phyloP scores from a whole-genome alignment of 345 rosid genomes.

The Aquilaria sinensis region DNA sequence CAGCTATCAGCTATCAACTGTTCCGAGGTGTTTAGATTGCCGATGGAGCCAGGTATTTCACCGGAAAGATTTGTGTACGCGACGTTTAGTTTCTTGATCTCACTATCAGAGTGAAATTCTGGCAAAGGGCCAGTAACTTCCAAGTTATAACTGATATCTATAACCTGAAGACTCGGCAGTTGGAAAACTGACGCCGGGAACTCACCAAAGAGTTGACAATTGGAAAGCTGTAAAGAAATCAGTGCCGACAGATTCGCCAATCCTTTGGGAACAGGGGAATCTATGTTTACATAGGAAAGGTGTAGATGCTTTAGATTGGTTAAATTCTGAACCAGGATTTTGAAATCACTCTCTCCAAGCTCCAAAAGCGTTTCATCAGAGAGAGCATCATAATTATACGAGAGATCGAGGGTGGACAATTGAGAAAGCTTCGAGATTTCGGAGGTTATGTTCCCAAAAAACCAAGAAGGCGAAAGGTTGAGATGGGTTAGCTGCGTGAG shows the following conservation, averaged over 20 bases:
- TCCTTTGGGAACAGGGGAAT: background rate
- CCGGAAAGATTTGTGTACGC: slow-evolving; percentile 9
- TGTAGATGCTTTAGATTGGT: slow-evolving; percentile 7
- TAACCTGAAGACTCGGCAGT: slow-evolving; percentile 11
- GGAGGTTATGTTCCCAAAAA: slow-evolving; percentile 18
- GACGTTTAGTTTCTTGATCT: background rate
- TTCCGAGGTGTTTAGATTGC: slow-evolving; percentile 6
- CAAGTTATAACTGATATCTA: background rate
- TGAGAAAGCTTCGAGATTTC: slow-evolving; percentile 11
- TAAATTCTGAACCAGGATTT: slow-evolving; percentile 6
- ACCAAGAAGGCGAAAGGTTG: background rate
- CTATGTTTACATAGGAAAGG: slow-evolving; percentile 5
- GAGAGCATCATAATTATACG: background rate
- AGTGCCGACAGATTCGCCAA: slow-evolving; percentile 8
- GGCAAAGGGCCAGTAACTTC: slow-evolving; percentile 11
- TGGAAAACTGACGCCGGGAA: slow-evolving; percentile 13
- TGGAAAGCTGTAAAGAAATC: background rate
- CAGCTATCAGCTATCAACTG: background rate
- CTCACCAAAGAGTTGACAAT: slow-evolving; percentile 1
- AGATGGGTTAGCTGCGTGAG: background rate
- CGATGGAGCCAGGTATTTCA: slow-evolving; percentile 9
- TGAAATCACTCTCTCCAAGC: background rate
- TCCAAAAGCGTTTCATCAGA: background rate
- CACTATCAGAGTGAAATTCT: slow-evolving; percentile 10
- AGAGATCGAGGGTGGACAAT: slow-evolving; percentile 20